Conservation (phyloP, 805 yeast genomes). For the Metschnikowia hibisci region DNA sequence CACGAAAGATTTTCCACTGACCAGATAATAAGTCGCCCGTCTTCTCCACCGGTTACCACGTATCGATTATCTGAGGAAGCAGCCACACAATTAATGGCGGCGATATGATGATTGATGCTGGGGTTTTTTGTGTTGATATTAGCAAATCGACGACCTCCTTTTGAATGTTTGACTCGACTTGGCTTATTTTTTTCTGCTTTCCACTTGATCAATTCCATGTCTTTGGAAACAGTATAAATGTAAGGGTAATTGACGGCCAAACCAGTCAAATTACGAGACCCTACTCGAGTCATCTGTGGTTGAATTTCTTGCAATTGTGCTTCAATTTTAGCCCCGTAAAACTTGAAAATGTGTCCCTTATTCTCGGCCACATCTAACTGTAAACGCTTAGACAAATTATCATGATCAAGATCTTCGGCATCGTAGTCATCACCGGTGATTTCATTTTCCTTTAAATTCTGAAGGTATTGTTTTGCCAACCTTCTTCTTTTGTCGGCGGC, state of each 20-base stretch:
- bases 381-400: slow-evolving; percentile 74
- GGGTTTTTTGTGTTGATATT: slow-evolving; percentile 42
- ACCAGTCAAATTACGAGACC: slow-evolving; percentile 54
- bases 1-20: slow-evolving; percentile 74
- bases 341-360: slow-evolving; percentile 77
- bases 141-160: slow-evolving; percentile 54
- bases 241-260: slow-evolving; percentile 55
- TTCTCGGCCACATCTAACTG: slow-evolving; percentile 87
- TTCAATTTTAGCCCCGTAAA: slow-evolving; percentile 49
- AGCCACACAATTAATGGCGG: slow-evolving; percentile 72
- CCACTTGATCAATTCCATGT: slow-evolving; percentile 77
- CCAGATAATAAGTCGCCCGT: slow-evolving; percentile 80
- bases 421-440: slow-evolving; percentile 58
- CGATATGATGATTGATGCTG: slow-evolving; percentile 67
- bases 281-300: slow-evolving; percentile 50
- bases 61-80: slow-evolving; percentile 83
- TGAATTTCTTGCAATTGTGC: slow-evolving; percentile 33
- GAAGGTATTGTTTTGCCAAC: slow-evolving; percentile 87
- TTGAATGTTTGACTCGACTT: slow-evolving; percentile 55
- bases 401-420: slow-evolving; percentile 88
- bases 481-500: slow-evolving; percentile 94
- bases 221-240: slow-evolving; percentile 80
- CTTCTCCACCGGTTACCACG: slow-evolving; percentile 89
- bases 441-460: slow-evolving; percentile 62
- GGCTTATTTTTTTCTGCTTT: slow-evolving; percentile 54